Percentiles rank a stretch among this genome's conserved stretches.
These are phyloP conservation scores for Aspergillus sp. DNA, from an alignment of 2,329 filamentous ascomycete species.

Conservation along the genomic window DNA sequence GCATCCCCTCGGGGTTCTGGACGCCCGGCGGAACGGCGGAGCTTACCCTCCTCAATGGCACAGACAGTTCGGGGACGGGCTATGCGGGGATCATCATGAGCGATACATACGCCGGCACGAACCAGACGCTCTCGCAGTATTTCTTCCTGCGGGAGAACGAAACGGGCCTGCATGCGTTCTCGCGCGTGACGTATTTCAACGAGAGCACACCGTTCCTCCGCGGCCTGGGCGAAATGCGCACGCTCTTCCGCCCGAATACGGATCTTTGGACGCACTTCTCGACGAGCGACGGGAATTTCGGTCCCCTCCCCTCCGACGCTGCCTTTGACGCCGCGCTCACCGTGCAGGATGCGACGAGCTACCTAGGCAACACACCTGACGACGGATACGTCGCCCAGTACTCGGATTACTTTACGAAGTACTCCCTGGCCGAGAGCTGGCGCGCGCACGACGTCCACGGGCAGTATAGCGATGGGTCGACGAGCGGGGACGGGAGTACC, in stretches of 20 bases:
- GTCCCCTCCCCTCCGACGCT: slow-evolving; percentile 52
- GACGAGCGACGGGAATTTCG: slow-evolving; percentile 60
- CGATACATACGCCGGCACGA: slow-evolving; percentile 61
- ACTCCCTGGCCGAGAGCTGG: slow-evolving; percentile 65
- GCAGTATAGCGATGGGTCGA: slow-evolving; percentile 56
- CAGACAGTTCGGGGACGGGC: slow-evolving; percentile 53
- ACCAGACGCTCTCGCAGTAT: slow-evolving; percentile 65
- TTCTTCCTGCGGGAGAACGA: slow-evolving; percentile 67
- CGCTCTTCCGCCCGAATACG: slow-evolving; percentile 64
- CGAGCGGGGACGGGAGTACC: slow-evolving; percentile 53
- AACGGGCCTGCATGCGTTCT: slow-evolving; percentile 66
- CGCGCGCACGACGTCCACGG: slow-evolving; percentile 63
- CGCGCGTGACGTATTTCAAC: slow-evolving; percentile 63
- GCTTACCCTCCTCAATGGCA: slow-evolving; percentile 58
- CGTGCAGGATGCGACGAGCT: slow-evolving; percentile 69
- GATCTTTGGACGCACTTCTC: slow-evolving; percentile 65
- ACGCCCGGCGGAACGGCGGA: slow-evolving; percentile 59
- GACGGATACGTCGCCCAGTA: slow-evolving; percentile 62
- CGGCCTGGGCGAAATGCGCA: slow-evolving; percentile 65
- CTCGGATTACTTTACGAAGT: slow-evolving; percentile 69
- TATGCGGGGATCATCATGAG: slow-evolving; percentile 65
- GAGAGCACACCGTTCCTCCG: slow-evolving; percentile 59
- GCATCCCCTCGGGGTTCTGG: slow-evolving; percentile 62
- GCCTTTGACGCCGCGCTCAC: slow-evolving; percentile 47
- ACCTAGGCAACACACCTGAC: slow-evolving; percentile 58